phyloP scores from a whole-genome alignment of 2,329 filamentous ascomycete genomes.

The Colletotrichum siamense region DNA sequence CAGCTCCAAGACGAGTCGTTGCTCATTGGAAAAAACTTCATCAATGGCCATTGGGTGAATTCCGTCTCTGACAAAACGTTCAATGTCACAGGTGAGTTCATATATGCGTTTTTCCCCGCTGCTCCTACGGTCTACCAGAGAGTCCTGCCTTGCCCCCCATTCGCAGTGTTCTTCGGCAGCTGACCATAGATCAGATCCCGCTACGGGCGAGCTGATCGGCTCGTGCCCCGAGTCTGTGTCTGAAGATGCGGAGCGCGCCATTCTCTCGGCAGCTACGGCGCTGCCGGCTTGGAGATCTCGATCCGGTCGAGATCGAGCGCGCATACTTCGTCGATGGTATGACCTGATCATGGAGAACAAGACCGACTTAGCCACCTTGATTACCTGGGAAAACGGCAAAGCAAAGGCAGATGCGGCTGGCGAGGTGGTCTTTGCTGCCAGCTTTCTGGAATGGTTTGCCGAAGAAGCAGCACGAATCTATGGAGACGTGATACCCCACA shows the following conservation, averaged over 20 bases:
- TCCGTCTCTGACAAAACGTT: not conserved
- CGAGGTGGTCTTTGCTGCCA: conserved; percentile 75
- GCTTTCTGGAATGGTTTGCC: conserved; percentile 82
- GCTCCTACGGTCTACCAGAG: not conserved
- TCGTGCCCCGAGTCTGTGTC: conserved; percentile 83
- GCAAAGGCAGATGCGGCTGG: conserved; percentile 76
- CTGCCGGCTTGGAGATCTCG: conserved; percentile 73
- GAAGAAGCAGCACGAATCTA: conserved; percentile 78
- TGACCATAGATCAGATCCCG: conserved; percentile 67
- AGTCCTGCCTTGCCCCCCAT: conserved; percentile 1
- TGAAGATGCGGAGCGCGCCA: conserved; percentile 80
- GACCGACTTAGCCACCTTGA: conserved; percentile 81
- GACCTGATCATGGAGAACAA: conserved; percentile 79
- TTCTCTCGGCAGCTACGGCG: conserved; percentile 79
- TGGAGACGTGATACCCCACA: conserved; percentile 76
- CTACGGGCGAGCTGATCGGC: conserved; percentile 81
- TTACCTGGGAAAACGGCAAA: conserved; percentile 93
- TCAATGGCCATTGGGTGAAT: not conserved
- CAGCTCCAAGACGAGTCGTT: not conserved
- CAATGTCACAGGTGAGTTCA: not conserved
- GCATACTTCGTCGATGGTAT: conserved; percentile 81
- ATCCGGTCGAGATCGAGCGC: conserved; percentile 76
- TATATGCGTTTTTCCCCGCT: not conserved
- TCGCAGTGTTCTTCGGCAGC: conserved; percentile 22
- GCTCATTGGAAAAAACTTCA: not conserved